Conservation (phyloP, 176 grass and related monocot genomes). For the Triticum urartu region DNA sequence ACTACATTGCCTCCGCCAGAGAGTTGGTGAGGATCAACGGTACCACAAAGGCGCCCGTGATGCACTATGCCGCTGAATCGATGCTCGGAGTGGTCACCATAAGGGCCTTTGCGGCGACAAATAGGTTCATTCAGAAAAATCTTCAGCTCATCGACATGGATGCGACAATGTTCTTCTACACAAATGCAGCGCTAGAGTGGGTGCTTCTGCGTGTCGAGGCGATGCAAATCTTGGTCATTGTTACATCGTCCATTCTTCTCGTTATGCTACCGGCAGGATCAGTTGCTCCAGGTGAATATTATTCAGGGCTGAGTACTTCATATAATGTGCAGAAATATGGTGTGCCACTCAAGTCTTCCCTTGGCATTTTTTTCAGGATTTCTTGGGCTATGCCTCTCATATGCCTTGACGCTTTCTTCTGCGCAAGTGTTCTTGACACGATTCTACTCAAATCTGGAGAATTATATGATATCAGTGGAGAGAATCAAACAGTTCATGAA, state of each 20-base stretch:
- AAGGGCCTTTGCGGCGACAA: conserved; percentile 62
- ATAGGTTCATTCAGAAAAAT: conserved; percentile 73
- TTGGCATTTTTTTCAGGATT: conserved; percentile 47
- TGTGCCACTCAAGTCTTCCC: neutral
- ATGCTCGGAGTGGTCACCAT: conserved; percentile 84
- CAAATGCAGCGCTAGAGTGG: conserved; percentile 82
- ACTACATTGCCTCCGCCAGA: conserved; percentile 83
- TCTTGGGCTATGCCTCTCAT: conserved; percentile 80
- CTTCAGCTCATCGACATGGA: conserved; percentile 69
- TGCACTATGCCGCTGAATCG: conserved; percentile 73
- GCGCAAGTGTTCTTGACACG: conserved; percentile 76
- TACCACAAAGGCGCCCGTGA: conserved; percentile 86
- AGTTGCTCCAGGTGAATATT: conserved; percentile 54
- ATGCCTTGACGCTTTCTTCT: conserved; percentile 76
- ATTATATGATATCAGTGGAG: conserved; percentile 85
- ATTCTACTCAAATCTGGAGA: conserved; percentile 87
- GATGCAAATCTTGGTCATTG: conserved; percentile 68
- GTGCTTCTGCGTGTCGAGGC: conserved; percentile 74
- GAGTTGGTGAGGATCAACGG: conserved; percentile 90
- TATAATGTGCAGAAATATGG: neutral
- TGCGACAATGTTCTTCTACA: conserved; percentile 75
- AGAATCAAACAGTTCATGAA: conserved; percentile 87
- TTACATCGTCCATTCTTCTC: conserved; percentile 65
- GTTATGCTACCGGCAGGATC: conserved; percentile 46
- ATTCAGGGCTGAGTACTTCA: neutral